phyloP scores from a whole-genome alignment of 78 protist genomes.

The Tieghemostelium lacteum region DNA sequence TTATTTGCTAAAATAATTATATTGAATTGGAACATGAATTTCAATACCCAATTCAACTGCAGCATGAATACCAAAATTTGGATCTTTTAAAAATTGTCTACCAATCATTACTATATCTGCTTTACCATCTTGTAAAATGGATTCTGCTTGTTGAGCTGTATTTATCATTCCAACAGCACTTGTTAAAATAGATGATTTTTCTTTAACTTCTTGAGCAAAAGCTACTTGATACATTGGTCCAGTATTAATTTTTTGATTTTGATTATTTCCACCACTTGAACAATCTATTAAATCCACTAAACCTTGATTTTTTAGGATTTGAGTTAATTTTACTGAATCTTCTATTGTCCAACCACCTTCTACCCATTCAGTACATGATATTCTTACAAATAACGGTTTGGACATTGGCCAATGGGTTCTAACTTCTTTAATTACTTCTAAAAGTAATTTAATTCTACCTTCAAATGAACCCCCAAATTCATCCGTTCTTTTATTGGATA shows the following conservation, averaged over 20 bases:
- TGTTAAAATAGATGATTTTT: background rate
- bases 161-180: conserved; percentile 51
- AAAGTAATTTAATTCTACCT: conserved; percentile 81
- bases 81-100: conserved; percentile 39
- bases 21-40: too few species aligned
- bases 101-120: conserved; percentile 36
- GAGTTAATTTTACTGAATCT: conserved; percentile 26
- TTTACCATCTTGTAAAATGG: conserved; percentile 1
- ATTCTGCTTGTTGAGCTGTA: conserved; percentile 24
- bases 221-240: conserved; percentile 52
- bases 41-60: too few species aligned
- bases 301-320: background rate
- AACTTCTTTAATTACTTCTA: conserved; percentile 31
- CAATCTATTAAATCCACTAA: conserved; percentile 54
- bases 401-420: conserved; percentile 34
- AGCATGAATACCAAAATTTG: too few species aligned
- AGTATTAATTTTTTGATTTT: background rate
- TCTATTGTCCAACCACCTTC: conserved; percentile 19
- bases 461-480: conserved; percentile 91
- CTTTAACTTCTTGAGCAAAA: conserved; percentile 36
- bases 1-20: too few species aligned
- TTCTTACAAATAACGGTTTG: conserved; percentile 23
- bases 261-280: conserved; percentile 48
- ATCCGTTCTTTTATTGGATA: conserved; percentile 89
- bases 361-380: conserved; percentile 33